A percentile compares a stretch with the other conserved stretches of the same genome.
These are phyloP conservation scores for Colletotrichum chrysophilum DNA, from an alignment of 2,329 filamentous ascomycete species.

Conservation along the genomic window DNA sequence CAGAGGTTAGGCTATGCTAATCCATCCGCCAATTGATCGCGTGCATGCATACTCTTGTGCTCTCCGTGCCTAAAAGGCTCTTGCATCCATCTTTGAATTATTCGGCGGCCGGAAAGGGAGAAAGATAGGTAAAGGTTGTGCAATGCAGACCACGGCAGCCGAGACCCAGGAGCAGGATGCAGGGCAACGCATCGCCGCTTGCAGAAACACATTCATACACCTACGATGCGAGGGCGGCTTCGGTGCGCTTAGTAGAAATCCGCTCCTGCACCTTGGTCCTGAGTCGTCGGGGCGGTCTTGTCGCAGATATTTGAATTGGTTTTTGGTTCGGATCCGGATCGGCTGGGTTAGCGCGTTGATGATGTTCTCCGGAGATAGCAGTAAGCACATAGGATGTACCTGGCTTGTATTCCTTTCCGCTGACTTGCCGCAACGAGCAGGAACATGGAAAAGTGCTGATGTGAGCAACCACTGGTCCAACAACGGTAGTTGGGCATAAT, in stretches of 20 bases:
- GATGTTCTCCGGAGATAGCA: neutral
- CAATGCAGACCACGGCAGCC: conserved; percentile 4
- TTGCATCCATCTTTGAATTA: neutral
- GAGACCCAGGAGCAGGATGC: neutral
- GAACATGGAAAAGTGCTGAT: neutral
- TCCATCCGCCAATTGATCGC: neutral
- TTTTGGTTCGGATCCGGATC: conserved; percentile 9
- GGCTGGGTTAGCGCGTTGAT: neutral
- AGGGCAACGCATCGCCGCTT: neutral
- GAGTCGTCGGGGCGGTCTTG: neutral
- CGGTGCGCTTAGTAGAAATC: neutral
- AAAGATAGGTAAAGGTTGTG: neutral
- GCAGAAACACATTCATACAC: conserved; percentile 5
- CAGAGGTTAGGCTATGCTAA: conserved; percentile 7
- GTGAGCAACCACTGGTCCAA: neutral
- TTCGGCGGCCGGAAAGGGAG: neutral
- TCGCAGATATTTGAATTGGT: neutral
- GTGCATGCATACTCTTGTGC: neutral
- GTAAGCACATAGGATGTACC: neutral
- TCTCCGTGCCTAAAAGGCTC: neutral
- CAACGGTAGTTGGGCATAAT: neutral
- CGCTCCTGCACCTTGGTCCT: neutral
- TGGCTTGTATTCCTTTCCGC: neutral
- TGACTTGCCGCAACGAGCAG: neutral
- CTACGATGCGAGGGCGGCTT: neutral